Percentiles rank a stretch among this genome's conserved stretches.
These are phyloP conservation scores for Schizopora paradoxa DNA, from an alignment of 1,284 basidiomycete genomes.

Conservation along the genomic window DNA sequence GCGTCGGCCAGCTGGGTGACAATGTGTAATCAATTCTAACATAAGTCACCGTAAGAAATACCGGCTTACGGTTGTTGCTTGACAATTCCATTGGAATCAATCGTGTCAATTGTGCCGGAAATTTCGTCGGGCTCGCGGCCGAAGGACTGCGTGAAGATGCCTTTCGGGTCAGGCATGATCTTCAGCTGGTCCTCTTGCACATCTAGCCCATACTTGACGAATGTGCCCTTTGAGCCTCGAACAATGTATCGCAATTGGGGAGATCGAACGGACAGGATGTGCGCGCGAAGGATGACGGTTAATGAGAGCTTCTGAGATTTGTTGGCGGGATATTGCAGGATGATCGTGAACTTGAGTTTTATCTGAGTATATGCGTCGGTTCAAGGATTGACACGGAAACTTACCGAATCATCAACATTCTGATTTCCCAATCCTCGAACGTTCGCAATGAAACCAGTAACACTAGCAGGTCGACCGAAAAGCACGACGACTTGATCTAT, in stretches of 20 bases:
- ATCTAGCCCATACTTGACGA: conserved; percentile 73
- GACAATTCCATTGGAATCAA: conserved; percentile 41
- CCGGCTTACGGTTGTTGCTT: conserved; percentile 42
- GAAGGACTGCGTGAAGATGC: conserved; percentile 42
- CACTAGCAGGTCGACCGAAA: conserved; percentile 67
- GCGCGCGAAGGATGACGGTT: conserved; percentile 63
- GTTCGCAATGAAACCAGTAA: conserved; percentile 71
- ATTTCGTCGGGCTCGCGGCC: conserved; percentile 56
- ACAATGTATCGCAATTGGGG: conserved; percentile 67
- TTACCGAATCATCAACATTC: conserved; percentile 63
- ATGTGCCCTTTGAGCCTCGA: conserved; percentile 67
- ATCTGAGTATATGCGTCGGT: conserved; percentile 18
- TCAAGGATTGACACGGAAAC: conserved; percentile 19
- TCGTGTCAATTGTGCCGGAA: conserved; percentile 54
- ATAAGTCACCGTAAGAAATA: not conserved
- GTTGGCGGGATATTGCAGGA: conserved; percentile 51
- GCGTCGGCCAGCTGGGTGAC: conserved; percentile 55
- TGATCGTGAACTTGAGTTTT: conserved; percentile 59
- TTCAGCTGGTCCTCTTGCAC: conserved; percentile 72
- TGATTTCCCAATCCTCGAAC: conserved; percentile 56
- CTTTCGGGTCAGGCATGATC: conserved; percentile 42
- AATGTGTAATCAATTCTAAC: no score
- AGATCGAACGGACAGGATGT: conserved; percentile 61
- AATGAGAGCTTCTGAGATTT: conserved; percentile 47
- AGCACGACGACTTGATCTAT: conserved; percentile 76